These are phyloP conservation scores for Purpureocillium lavendulum DNA, from an alignment of 2,329 filamentous ascomycete species.

Conservation along the genomic window DNA sequence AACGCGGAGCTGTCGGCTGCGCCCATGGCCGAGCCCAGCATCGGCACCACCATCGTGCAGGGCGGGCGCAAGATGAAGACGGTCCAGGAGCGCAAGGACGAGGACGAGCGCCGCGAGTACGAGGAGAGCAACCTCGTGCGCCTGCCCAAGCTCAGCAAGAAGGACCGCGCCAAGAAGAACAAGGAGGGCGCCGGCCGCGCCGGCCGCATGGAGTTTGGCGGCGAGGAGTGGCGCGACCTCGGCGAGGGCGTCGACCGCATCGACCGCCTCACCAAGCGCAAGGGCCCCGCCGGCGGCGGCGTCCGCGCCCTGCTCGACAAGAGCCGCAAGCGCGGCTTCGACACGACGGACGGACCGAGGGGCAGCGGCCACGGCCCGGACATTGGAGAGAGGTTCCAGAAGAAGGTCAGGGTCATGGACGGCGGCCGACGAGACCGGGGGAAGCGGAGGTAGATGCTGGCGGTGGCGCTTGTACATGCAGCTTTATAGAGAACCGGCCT, in stretches of 20 bases:
- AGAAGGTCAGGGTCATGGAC: slow-evolving; percentile 53
- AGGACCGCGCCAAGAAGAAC: slow-evolving; percentile 62
- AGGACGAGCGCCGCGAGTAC: slow-evolving; percentile 74
- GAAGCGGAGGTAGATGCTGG: slow-evolving; percentile 26
- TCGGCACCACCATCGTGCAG: slow-evolving; percentile 78
- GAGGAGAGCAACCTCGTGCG: slow-evolving; percentile 91
- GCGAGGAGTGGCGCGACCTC: slow-evolving; percentile 86
- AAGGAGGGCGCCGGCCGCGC: slow-evolving; percentile 40
- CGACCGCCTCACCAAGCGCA: slow-evolving; percentile 68
- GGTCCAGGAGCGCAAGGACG: slow-evolving; percentile 63
- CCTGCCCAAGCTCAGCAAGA: slow-evolving; percentile 79
- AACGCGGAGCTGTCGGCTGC: slow-evolving; percentile 73
- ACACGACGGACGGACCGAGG: slow-evolving; percentile 60
- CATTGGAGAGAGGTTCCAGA: slow-evolving; percentile 68
- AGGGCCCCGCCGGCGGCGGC: slow-evolving; percentile 44
- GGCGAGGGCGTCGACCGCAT: slow-evolving; percentile 83
- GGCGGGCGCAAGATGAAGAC: slow-evolving; percentile 76
- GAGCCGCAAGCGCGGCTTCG: slow-evolving; percentile 72
- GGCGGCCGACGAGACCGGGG: slow-evolving; percentile 35
- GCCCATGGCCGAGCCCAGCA: slow-evolving; percentile 77
- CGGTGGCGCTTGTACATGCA: too few species aligned
- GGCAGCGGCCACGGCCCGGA: slow-evolving; percentile 49
- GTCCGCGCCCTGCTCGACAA: slow-evolving; percentile 64
- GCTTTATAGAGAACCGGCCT: too few species aligned
- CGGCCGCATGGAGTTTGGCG: slow-evolving; percentile 64